Evolutionary conservation across 2,329 filamentous ascomycete species (phyloP), one percentile per base, ranked within the genome.

Genomic region (Cladosporium sp.): DNA sequence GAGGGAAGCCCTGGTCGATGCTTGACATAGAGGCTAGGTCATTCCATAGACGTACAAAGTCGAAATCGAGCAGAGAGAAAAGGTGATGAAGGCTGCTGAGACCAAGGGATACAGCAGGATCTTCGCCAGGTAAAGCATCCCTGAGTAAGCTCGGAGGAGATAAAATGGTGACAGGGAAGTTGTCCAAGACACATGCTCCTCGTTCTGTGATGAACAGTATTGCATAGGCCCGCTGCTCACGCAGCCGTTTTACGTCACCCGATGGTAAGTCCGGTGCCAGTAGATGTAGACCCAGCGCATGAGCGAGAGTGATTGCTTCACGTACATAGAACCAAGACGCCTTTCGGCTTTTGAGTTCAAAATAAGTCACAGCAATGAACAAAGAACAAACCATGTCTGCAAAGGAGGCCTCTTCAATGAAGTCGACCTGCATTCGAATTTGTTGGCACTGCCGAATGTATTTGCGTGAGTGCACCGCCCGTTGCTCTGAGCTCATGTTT

Each of bases 171-270:
- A 59, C 48, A 8, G 57, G 55, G 8, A 59, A 57, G 4, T 41
- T 49, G n/a, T 59, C 53, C 10, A 57, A 53, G 4, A 56, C 52
- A 13, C 42, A 55, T 5, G 55, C 55, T 34, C 57, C 55, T 18
- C 57, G 32, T 22, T 59, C 57, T 16, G 53, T 57, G 31, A 59
- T 57, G n/a, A 52, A 59, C 8, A 59, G 38, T n/a, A 59, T 37
- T 4, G 55, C 57, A 41, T 54, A 57, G 7, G 49, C 34, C 9
- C 57, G 55, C 34, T 57, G 52, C 14, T 48, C 35, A 7, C 46
- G 40, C 3, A 56, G 19, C 31, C 38, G 41, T n/a, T 59, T 50
- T 3, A 32, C 45, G 10, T 11, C 11, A 5, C n/a, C 43, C 11
- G 34, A 45, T 9, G 22, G 52, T 10, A 13, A 31, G 9, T 44